Conservation (phyloP, 805 yeast species). For the Phaffomyces opuntiae region DNA sequence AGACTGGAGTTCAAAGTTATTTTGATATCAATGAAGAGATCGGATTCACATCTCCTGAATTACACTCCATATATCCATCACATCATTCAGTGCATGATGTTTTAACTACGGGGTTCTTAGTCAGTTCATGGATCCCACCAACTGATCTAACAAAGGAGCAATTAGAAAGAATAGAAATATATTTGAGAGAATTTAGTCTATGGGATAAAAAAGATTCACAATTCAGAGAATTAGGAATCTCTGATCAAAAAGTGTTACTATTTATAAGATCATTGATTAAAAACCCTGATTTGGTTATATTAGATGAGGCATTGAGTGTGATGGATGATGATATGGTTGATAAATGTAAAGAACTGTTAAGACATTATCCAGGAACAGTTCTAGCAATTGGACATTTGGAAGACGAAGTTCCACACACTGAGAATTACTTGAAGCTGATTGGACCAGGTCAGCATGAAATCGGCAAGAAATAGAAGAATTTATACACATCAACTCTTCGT, state of each 20-base stretch:
- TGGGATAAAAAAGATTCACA: conserved; percentile 27
- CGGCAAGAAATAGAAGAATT: conserved; percentile 11
- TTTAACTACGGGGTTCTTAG: conserved; percentile 65
- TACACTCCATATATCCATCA: conserved; percentile 79
- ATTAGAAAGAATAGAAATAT: conserved; percentile 33
- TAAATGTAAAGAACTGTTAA: conserved; percentile 44
- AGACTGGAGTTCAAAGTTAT: conserved; percentile 68
- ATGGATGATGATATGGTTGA: conserved; percentile 63
- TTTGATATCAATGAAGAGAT: conserved; percentile 73
- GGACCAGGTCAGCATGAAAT: conserved; percentile 31
- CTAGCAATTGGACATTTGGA: conserved; percentile 74
- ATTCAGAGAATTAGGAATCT: conserved; percentile 53
- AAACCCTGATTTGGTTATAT: conserved; percentile 67
- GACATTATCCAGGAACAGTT: conserved; percentile 60
- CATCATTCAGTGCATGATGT: conserved; percentile 46
- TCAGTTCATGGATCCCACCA: conserved; percentile 60
- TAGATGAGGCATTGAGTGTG: conserved; percentile 91
- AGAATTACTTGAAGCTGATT: conserved; percentile 32
- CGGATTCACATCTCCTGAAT: conserved; percentile 87
- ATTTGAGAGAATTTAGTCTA: conserved; percentile 41
- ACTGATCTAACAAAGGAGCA: conserved; percentile 31
- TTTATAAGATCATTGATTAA: conserved; percentile 74
- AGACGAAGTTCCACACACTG: conserved; percentile 72
- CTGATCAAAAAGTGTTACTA: conserved; percentile 72
- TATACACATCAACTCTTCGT: neutral